phyloP scores from a whole-genome alignment of 225 moss, liverwort and hornwort genomes.

The Rhytidiadelphus loreus region DNA sequence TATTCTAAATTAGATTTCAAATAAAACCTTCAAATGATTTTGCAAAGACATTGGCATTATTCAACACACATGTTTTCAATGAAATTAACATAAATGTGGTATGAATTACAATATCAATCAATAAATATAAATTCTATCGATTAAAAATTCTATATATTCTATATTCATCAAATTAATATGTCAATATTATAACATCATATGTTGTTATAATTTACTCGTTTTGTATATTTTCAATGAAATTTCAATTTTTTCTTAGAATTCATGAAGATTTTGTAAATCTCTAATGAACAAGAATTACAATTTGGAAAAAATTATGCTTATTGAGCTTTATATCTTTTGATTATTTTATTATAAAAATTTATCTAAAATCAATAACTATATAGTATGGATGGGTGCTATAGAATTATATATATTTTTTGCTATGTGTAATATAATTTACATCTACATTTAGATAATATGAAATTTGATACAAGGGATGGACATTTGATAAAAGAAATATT shows the following conservation, averaged over 20 bases:
- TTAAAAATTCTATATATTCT: accelerated
- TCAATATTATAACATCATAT: neutral
- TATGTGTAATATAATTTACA: neutral
- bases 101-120: neutral
- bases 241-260: neutral
- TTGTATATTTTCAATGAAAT: neutral
- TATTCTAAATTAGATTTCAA: neutral
- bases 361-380: neutral
- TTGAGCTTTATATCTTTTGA: neutral
- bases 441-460: neutral
- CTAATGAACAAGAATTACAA: neutral
- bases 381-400: no score
- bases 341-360: no score
- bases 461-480: neutral
- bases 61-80: neutral
- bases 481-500: neutral
- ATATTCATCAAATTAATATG: neutral
- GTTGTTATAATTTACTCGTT: neutral
- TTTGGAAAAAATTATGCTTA: neutral
- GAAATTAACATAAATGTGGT: neutral
- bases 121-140: neutral
- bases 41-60: neutral
- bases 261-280: neutral
- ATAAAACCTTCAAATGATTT: no score
- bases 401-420: neutral